Evolutionary conservation across 1,139 yeast species (phyloP).

Genomic region (Protomyces inouyei): DNA sequence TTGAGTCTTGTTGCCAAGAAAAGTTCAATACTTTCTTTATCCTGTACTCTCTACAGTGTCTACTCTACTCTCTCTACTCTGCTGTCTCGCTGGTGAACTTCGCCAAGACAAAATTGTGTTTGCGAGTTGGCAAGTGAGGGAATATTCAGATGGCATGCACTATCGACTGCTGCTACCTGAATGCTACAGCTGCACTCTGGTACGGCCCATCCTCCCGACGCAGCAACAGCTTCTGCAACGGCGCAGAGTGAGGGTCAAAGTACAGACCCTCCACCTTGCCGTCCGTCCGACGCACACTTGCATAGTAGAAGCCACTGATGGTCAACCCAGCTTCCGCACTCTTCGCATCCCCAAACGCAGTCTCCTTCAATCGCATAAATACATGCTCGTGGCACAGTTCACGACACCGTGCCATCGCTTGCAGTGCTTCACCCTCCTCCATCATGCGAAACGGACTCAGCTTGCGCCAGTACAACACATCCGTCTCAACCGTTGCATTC

Average conservation of each 20-base stretch:
- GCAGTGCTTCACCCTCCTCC: background rate
- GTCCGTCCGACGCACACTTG: background rate
- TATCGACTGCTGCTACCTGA: background rate
- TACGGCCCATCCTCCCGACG: background rate
- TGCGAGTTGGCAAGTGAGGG: background rate
- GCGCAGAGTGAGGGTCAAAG: constrained; percentile 1
- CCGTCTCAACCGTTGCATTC: background rate
- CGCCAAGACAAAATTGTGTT: background rate
- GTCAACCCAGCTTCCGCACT: constrained; percentile 4
- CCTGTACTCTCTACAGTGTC: too few relatives aligned
- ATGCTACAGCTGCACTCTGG: background rate
- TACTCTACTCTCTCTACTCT: too few relatives aligned
- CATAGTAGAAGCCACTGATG: constrained; percentile 1
- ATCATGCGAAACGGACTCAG: background rate
- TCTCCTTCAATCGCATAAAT: background rate
- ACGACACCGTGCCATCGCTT: background rate
- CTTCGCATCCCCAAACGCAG: background rate
- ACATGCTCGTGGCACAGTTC: background rate
- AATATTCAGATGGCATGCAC: background rate
- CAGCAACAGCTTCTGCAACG: background rate
- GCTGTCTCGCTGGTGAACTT: too few relatives aligned
- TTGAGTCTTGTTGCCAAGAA: background rate
- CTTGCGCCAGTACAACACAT: background rate
- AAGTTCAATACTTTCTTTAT: too few relatives aligned
- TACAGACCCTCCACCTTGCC: background rate